phyloP scores from a whole-genome alignment of 192 early-diverging fungal genomes.

The Powellomyces hirtus region DNA sequence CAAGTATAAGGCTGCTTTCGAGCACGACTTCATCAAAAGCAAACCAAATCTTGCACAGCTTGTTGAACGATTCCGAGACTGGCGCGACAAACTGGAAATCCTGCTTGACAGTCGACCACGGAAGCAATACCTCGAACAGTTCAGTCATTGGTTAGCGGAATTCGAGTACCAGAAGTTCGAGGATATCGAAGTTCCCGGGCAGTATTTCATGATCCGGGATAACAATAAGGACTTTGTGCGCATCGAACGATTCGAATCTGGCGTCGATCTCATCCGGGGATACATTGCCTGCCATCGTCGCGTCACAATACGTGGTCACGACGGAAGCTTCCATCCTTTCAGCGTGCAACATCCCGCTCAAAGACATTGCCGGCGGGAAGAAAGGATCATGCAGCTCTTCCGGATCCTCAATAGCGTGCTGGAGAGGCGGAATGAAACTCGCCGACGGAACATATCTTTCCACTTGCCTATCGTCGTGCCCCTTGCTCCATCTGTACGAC shows the following conservation, averaged over 20 bases:
- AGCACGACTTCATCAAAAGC: constrained; percentile 86
- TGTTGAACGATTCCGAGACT: constrained; percentile 82
- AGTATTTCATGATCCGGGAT: constrained; percentile 84
- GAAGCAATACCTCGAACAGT: constrained; percentile 79
- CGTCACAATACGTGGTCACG: constrained; percentile 85
- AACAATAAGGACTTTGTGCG: constrained; percentile 88
- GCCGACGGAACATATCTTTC: constrained; percentile 76
- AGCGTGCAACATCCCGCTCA: constrained; percentile 92
- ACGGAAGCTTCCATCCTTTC: constrained; percentile 88
- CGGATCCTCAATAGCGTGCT: constrained; percentile 85
- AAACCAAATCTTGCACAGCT: constrained; percentile 83
- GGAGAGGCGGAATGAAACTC: constrained; percentile 78
- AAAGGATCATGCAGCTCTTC: constrained; percentile 93
- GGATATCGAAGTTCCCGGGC: constrained; percentile 98
- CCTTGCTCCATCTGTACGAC: constrained; percentile 84
- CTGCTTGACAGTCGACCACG: constrained; percentile 80
- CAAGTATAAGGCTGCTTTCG: constrained; percentile 74
- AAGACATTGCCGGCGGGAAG: constrained; percentile 87
- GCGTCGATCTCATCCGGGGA: constrained; percentile 80
- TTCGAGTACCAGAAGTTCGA: constrained; percentile 99
- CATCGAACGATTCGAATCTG: constrained; percentile 92
- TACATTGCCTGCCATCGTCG: constrained; percentile 72
- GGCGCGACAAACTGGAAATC: constrained; percentile 91
- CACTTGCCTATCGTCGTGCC: constrained; percentile 90
- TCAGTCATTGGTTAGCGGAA: constrained; percentile 90